A percentile compares a stretch with the other conserved stretches of the same genome.
Conservation (phyloP, 768 basidiomycete genomes). For the Trametes cubensis region DNA sequence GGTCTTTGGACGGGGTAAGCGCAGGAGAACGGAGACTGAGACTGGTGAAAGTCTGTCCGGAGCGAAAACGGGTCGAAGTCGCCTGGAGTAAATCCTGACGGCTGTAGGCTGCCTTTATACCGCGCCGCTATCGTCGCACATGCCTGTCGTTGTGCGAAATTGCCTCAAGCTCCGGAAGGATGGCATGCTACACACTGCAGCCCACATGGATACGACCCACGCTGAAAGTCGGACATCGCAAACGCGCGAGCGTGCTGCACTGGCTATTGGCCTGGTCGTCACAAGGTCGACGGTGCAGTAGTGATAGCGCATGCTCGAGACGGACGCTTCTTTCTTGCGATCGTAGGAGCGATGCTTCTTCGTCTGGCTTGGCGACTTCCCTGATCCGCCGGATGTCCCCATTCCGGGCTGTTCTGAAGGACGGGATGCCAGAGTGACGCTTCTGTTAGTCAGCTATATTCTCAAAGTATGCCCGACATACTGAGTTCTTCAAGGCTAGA, state of each 20-base stretch:
- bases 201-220: slow-evolving; percentile 7
- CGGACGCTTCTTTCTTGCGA: slow-evolving; percentile 1
- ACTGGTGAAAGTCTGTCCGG: slow-evolving; percentile 23
- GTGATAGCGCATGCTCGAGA: not conserved
- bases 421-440: too few species aligned
- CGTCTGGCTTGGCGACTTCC: not conserved
- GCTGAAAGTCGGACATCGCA: not conserved
- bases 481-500: too few species aligned
- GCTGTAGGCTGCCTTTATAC: slow-evolving; percentile 4
- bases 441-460: too few species aligned
- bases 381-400: slow-evolving; percentile 1
- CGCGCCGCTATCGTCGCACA: not conserved
- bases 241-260: not conserved
- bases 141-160: not conserved
- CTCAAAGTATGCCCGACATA: too few species aligned
- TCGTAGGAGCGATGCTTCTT: not conserved
- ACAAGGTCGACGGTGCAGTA: slow-evolving; percentile 3
- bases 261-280: not conserved
- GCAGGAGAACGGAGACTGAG: slow-evolving; percentile 12
- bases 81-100: slow-evolving; percentile 8
- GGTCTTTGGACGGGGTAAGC: slow-evolving; percentile 5
- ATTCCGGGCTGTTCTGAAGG: too few species aligned
- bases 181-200: not conserved
- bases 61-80: slow-evolving; percentile 20
- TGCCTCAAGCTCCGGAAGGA: not conserved